A percentile compares a stretch with the other conserved stretches of the same genome.
Evolutionary conservation across 2,329 filamentous ascomycete genomes (phyloP).

Genomic region (Aspergillus latus): DNA sequence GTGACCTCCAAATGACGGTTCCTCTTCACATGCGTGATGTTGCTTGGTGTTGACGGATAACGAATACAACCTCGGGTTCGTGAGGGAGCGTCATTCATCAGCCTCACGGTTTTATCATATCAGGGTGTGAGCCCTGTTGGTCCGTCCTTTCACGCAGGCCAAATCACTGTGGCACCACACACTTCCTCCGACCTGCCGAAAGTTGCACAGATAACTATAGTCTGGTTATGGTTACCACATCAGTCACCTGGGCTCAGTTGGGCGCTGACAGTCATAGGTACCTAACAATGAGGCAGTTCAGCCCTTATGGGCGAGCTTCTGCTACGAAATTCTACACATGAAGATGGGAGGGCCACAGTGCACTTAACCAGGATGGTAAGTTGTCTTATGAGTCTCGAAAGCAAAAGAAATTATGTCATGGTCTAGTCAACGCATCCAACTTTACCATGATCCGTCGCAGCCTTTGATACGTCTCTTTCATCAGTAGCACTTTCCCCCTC

Average conservation of each 20-base stretch:
- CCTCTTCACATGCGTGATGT: slow-evolving; percentile 17
- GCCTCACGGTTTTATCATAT: slow-evolving; percentile 19
- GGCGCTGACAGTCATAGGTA: background rate
- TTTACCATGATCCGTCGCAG: slow-evolving; percentile 33
- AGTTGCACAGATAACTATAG: slow-evolving; percentile 19
- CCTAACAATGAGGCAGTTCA: background rate
- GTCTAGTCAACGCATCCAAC: slow-evolving; percentile 25
- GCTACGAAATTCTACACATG: background rate
- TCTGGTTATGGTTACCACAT: slow-evolving; percentile 1
- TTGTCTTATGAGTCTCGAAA: background rate
- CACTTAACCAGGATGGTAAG: background rate
- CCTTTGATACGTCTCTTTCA: slow-evolving; percentile 33
- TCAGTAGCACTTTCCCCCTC: slow-evolving; percentile 29
- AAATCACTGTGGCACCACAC: slow-evolving; percentile 20
- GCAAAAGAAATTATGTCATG: background rate
- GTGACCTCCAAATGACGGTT: background rate
- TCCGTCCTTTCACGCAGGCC: slow-evolving; percentile 9
- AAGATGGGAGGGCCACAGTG: background rate
- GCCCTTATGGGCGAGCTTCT: background rate
- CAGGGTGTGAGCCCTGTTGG: slow-evolving; percentile 12
- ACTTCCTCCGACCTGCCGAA: slow-evolving; percentile 13
- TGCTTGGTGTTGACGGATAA: slow-evolving; percentile 9
- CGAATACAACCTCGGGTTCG: slow-evolving; percentile 8
- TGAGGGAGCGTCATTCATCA: slow-evolving; percentile 13
- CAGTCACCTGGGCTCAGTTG: background rate